Conservation (phyloP, 768 basidiomycete species). For the Macrolepiota dolichaula region DNA sequence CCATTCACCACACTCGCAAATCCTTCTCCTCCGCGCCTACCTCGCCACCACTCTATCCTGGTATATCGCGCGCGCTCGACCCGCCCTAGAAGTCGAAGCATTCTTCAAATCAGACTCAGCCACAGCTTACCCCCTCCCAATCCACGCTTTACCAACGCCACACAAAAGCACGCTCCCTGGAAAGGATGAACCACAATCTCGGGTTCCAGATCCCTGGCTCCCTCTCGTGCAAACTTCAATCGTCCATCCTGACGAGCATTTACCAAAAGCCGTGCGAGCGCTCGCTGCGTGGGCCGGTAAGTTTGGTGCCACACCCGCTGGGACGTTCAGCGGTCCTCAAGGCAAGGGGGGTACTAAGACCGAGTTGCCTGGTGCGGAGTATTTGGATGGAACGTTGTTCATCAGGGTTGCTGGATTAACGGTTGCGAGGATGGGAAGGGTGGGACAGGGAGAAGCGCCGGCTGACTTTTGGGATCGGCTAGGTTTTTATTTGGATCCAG, state of each 20-base stretch:
- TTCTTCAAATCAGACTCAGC: slow-evolving; percentile 37
- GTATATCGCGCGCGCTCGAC: slow-evolving; percentile 58
- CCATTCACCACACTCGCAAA: slow-evolving; percentile 36
- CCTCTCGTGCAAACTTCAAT: slow-evolving; percentile 49
- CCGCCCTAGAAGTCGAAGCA: slow-evolving; percentile 40
- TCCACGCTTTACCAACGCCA: slow-evolving; percentile 20
- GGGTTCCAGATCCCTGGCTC: slow-evolving; percentile 57
- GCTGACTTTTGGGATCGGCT: background rate
- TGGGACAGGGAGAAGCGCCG: background rate
- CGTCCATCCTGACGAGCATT: slow-evolving; percentile 55
- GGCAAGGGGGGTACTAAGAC: background rate
- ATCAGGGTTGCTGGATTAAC: slow-evolving; percentile 50
- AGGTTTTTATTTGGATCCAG: background rate
- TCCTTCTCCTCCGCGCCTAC: slow-evolving; percentile 55
- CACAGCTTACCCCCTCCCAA: slow-evolving; percentile 16
- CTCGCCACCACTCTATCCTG: slow-evolving; percentile 47
- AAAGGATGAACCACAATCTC: slow-evolving; percentile 29
- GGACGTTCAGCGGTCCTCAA: slow-evolving; percentile 36
- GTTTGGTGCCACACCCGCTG: slow-evolving; percentile 17
- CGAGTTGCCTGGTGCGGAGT: slow-evolving; percentile 38
- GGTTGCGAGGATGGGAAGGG: slow-evolving; percentile 26
- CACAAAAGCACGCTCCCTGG: slow-evolving; percentile 20
- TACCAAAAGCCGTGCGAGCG: slow-evolving; percentile 34
- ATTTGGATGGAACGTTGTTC: slow-evolving; percentile 58
- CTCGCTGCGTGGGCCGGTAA: slow-evolving; percentile 25